A percentile compares a stretch with the other conserved stretches of the same genome.
phyloP scores from a whole-genome alignment of 2,329 filamentous ascomycete genomes.

The Achaetomium macrosporum region DNA sequence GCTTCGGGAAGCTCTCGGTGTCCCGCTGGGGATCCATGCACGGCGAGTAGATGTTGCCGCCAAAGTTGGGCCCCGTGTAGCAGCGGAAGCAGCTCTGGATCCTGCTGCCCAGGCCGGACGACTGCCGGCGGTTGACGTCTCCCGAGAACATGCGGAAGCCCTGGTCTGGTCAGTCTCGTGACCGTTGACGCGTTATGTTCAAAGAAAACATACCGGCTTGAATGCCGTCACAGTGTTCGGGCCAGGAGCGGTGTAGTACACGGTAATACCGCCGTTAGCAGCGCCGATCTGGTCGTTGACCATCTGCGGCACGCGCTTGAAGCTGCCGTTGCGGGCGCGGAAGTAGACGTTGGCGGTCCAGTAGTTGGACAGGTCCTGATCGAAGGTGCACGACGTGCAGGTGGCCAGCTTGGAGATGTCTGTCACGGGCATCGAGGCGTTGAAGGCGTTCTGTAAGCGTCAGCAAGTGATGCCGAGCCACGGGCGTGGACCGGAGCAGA shows the following conservation, averaged over 20 bases:
- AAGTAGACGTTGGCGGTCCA: conserved; percentile 39
- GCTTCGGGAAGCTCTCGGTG: conserved; percentile 21
- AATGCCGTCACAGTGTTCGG: conserved; percentile 38
- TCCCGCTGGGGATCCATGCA: conserved; percentile 22
- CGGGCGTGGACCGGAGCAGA: background rate
- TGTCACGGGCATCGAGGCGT: conserved; percentile 26
- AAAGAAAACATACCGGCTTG: conserved; percentile 28
- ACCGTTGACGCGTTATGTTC: too few relatives aligned
- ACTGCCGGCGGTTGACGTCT: conserved; percentile 28
- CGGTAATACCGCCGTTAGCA: conserved; percentile 36
- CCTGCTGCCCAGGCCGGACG: conserved; percentile 14
- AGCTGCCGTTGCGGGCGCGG: conserved; percentile 33
- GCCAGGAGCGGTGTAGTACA: conserved; percentile 38
- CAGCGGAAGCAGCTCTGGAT: conserved; percentile 33
- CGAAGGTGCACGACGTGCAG: conserved; percentile 39
- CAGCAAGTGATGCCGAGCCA: background rate
- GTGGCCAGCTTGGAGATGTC: conserved; percentile 30
- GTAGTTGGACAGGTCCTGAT: conserved; percentile 39
- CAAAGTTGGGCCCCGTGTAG: conserved; percentile 25
- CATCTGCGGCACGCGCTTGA: conserved; percentile 34
- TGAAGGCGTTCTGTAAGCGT: conserved; percentile 27
- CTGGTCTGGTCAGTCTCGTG: conserved; percentile 24
- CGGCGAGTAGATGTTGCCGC: conserved; percentile 21
- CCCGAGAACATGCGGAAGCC: conserved; percentile 44
- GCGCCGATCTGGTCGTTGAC: conserved; percentile 41